Base-by-base conservation (phyloP, 2,329 filamentous ascomycete genomes). In the Cyphellophora europaea region DNA sequence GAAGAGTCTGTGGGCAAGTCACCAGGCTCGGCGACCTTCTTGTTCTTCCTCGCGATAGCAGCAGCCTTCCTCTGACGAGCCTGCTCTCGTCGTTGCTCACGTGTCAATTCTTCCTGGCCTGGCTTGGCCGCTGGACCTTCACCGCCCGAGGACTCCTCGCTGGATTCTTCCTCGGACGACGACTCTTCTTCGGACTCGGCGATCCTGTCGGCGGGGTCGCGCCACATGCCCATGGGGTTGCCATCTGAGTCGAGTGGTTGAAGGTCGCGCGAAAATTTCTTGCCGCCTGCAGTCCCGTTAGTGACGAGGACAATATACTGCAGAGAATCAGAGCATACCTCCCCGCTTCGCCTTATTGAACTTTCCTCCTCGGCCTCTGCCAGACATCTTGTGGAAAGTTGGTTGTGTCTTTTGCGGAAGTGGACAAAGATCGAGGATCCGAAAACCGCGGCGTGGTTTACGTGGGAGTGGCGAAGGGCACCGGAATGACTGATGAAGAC, bases 31-130 rank as follows among this genome's bases (percentile, higher is more conserved):
- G 88, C 79, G 19, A 73, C 66, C 40, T 75, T 75, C 42, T 76
- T 71, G 57, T 79, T 80, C 60, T 81, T 78, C 55, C 73, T 79
- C 36, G 81, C 82, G 55, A 88, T 82, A 47, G 88, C 89, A 14
- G 87, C 88, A 51, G 85, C 81, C 64, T 96, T 95, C 58, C 82
- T 82, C 40, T 86, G 85, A 65, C 94, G 93, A 53, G 88, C 87
- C 41, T 79, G 78, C 31, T 84, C 82, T 57, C 80, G 82, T 56
- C 91, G 88, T 58, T 93, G 78, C 58, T 96, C 88, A 53, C 91
- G 87, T 43, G 76, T 87, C 63, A 85, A 61, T 29, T 77, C 57
- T 45, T 56, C 52, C 15, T 60, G 57, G 11, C 58, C 52, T 42
- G 53, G 38, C 27, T 41, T 56, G 19, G 55, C 60, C 37, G 62